Evolutionary conservation across 1,284 basidiomycete species (phyloP), one percentile per base, ranked within the genome.

Genomic region (Porodaedalea pini): DNA sequence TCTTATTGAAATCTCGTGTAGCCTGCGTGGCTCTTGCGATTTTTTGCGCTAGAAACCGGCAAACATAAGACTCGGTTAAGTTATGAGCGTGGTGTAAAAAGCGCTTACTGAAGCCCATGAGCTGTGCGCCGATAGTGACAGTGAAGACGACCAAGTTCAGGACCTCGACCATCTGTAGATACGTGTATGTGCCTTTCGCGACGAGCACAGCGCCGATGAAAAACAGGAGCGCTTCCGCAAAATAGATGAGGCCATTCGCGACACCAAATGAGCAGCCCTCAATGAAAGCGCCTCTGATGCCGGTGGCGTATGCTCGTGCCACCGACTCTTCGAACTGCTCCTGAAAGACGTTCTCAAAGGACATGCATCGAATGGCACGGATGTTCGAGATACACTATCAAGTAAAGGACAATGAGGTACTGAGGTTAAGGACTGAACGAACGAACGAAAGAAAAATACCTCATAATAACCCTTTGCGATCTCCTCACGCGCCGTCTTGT

Each of bases 71-170:
- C 56, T 51, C 47, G 3, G 25, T 17, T 23, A 49, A 15, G 2
- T 15, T 4, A 5, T n/a, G 7, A 37, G 29, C 11, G 32, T 7
- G 47, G 31, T 21, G 23, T 37, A 40, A 58, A 32, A 58, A 47
- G 39, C 13, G 83, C 90, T 68, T 68, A 93, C 91, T 88, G 73
- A 94, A 95, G 27, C 85, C 80, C 81, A 98, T 86, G 63, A 94
- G 80, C 69, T 94, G 91, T 23, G 88, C 85, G 1, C 92, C 92
- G 63, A 97, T 96, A 2, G 92, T 92, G 60, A 98, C 86, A 5
- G 90, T 88, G 75, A 98, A 98, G 37, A 98, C 85, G 57, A 98
- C 88, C 58, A 98, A 79, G 61, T 95, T 90, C 68, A 97, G 85
- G 23, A 92, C 89, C 71, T 94, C 82, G 45, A 97, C 81, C 88